Base-by-base conservation (phyloP, 2,329 filamentous ascomycete species). In the Sclerotinia spermophila region DNA sequence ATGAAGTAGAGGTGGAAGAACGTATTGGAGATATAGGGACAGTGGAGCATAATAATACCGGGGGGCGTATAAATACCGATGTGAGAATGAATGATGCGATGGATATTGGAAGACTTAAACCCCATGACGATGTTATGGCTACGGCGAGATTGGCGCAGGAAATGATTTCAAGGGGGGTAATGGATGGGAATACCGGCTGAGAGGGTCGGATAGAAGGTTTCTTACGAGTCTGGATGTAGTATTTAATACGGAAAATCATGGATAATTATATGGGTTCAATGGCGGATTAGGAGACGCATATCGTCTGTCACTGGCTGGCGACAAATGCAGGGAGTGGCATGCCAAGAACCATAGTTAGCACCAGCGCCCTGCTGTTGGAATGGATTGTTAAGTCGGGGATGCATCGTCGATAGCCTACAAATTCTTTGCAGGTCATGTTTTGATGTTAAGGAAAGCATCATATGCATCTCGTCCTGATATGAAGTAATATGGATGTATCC, bases 1-100 rank as follows among this genome's bases (percentile, higher is more conserved):
- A 76, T 10, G 77, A 76, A 61, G 74, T 68, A 6, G 72, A 74
- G 33, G 71, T 65, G 0, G 69, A 71, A 40, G 69, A 71, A 72
- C 45, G 55, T 2, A 19, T 30, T 5, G 62, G 15, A 7, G 45
- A 53, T 6, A 30, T 30, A 5, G 48, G 17, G 15, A 15, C 35
- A 3, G 15, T 40, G 35, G 70, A 72, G n/a, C 67, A 69, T 2
- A 62, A 55, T 51, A 40, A 71, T 56, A 67, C 48, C 2, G 69
- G 58, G n/a, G 65, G 58, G 40, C 67, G 48, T 33, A 33, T 48
- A 27, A 40, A 19, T 53, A 13, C 24, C 8, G 21, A 66, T 0
- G 17, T 19, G 15, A 24, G 30, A 17, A 24, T 66, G 1, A 38
- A 40, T 24, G 24, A 53, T 30, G 5, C 35, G 1, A 66, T 42